Base-by-base conservation (phyloP, 176 grass and related monocot species). In the Musa schizocarpa region DNA sequence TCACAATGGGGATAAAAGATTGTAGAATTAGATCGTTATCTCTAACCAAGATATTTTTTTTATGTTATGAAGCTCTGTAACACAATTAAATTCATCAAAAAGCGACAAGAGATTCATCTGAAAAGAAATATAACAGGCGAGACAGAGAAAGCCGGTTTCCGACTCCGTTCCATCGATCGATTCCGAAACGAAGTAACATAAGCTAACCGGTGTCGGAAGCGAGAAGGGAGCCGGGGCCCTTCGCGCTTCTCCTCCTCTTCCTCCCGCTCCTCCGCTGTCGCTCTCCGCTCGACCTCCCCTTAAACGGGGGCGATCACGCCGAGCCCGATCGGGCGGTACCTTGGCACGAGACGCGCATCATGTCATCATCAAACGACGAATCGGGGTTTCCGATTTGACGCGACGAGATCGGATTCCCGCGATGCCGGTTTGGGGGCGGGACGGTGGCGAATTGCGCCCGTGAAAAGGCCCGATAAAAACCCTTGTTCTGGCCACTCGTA, bases 351-450 rank as follows among this genome's bases (percentile, higher is more conserved):
- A 16, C 1, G 14, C 68, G 68, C 13, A 21, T 19, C 63, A 52
- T 51, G 27, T 20, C 48, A 51, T 20, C 17, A 2, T 52, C 20
- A 11, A n/a, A 19, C 68, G 68, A n/a, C 49, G 14, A 52, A 16
- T 43, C 16, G 17, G 65, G 68, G 16, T 71, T 51, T 52, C 68
- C 48, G 68, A 71, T 71, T 71, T 51, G 68, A 51, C 19, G 8
- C 48, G 68, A 21, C 50, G 50, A 71, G 68, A 65, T 65, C 63
- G 63, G 63, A 63, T 63, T 63, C 61, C 34, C 63, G 63, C 21
- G 63, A 65, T 65, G 63, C 63, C 63, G 63, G 63, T 65, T 65
- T 51, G 68, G 48, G 9, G 19, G 16, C 34, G 34, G 34, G 34
- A 51, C 19, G 68, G 68, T 52, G 68, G 19, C 48, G 50, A 21